Evolutionary conservation across 148 eudicot species (phyloP), one percentile per base, ranked within the genome.

Genomic region (Rhododendron griersonianum): DNA sequence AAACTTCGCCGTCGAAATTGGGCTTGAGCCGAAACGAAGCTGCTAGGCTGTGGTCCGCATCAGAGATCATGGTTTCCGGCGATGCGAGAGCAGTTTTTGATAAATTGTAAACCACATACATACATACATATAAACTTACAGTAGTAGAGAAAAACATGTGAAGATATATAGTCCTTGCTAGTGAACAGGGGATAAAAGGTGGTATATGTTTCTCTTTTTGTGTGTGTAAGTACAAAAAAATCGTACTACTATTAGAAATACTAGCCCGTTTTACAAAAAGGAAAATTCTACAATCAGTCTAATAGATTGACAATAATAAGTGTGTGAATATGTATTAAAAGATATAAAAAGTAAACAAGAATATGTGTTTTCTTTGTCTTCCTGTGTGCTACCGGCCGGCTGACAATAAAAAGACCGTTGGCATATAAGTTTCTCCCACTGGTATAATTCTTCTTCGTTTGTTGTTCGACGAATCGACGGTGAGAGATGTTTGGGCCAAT

Each of bases 1-100:
- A 21, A 93, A 94, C 94, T 6, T 87, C 81, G 3, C 81, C 92
- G 2, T 95, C 99, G 0, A 94, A 95, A 83, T 41, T 87, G 23
- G 99, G 92, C 19, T 90, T 92, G 57, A 92, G 81, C 89, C 83
- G 85, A 5, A 82, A 74, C 37, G 91, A 95, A 65, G 98, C 98
- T n/a, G 90, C 90, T 21, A 86, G 88, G 30, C 80, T 96, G 15
- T 96, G 98, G 98, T 88, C 85, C 0, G 91, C 88, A 4, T 96
- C 99, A 1, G 96, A 94, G 78, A 82, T 85, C 78, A 91, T 96
- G 94, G 89, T 90, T 51, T 71, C 86, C 41, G 44, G 74, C 13
- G 53, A 89, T 10, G 50, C 86, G 75, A 90, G 86, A 84, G 45
- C 80, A 11, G 73, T 13, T 80, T 81, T 77, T 59, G 55, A 80